phyloP scores from a whole-genome alignment of 106 monocot genomes.

The Dioscorea alata region DNA sequence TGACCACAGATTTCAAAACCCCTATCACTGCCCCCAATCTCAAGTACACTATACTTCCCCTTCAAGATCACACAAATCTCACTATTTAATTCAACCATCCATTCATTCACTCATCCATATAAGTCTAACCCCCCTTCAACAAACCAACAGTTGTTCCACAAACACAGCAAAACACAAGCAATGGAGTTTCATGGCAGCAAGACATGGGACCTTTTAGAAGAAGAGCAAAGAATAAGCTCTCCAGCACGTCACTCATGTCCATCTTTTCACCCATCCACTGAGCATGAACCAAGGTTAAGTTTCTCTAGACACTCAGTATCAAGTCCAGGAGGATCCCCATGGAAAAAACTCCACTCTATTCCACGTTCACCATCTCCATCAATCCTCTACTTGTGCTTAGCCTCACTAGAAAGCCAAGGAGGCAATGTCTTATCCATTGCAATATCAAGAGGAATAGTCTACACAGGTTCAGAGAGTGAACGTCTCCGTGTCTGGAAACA shows the following conservation, averaged over 20 bases:
- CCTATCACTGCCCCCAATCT: no score
- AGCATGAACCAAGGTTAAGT: slow-evolving; percentile 1
- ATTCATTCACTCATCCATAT: no score
- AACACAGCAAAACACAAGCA: not conserved
- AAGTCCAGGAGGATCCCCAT: slow-evolving; percentile 13
- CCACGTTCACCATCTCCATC: slow-evolving; percentile 18
- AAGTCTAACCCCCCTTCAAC: no score
- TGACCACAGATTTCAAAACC: no score
- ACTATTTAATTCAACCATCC: no score
- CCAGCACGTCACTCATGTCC: not conserved
- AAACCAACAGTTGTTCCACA: no score
- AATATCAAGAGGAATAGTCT: slow-evolving; percentile 18
- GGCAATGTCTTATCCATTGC: slow-evolving; percentile 37
- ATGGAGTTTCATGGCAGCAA: not conserved
- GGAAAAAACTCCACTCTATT: slow-evolving; percentile 9
- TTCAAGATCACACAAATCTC: no score
- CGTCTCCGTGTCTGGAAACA: slow-evolving; percentile 38
- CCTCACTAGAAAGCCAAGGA: slow-evolving; percentile 36
- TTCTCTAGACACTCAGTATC: slow-evolving; percentile 4
- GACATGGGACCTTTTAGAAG: not conserved
- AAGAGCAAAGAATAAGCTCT: not conserved
- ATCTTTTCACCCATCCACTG: not conserved
- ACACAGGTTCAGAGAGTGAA: slow-evolving; percentile 38
- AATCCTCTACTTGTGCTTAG: slow-evolving; percentile 35
- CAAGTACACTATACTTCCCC: no score